These are phyloP conservation scores for Salix udensis DNA, from an alignment of 345 rosid species.

Conservation along the genomic window DNA sequence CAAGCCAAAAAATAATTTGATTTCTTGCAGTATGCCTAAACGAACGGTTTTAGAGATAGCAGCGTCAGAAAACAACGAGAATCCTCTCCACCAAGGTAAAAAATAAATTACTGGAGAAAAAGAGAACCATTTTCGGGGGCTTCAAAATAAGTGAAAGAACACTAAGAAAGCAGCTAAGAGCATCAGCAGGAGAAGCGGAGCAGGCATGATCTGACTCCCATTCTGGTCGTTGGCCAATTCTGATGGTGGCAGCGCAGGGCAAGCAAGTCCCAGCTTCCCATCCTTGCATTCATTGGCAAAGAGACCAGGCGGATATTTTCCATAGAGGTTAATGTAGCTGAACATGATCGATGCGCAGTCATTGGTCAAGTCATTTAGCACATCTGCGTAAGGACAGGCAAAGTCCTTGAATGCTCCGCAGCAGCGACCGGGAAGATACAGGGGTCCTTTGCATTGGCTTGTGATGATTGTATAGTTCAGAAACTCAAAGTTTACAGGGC, in stretches of 20 bases:
- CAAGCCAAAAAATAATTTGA: not conserved
- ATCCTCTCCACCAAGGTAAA: not conserved
- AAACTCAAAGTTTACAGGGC: slow-evolving; percentile 27
- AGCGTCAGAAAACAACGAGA: not conserved
- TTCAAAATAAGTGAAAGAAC: slow-evolving; percentile 15
- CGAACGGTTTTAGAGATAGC: not conserved
- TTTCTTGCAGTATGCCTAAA: not conserved
- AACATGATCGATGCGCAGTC: slow-evolving; percentile 31
- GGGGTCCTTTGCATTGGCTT: slow-evolving; percentile 26
- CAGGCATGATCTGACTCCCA: not conserved
- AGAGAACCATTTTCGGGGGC: slow-evolving; percentile 2
- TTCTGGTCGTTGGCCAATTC: not conserved
- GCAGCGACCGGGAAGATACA: slow-evolving; percentile 10
- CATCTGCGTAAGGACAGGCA: slow-evolving; percentile 19
- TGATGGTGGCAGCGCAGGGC: slow-evolving; percentile 21
- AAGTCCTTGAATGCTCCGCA: slow-evolving; percentile 21
- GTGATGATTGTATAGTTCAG: slow-evolving; percentile 27
- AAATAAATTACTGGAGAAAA: not conserved
- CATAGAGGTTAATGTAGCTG: slow-evolving; percentile 31
- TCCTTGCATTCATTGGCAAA: slow-evolving; percentile 17
- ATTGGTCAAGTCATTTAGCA: slow-evolving; percentile 19
- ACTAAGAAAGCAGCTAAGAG: not conserved
- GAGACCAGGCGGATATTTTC: slow-evolving; percentile 27
- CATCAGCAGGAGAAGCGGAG: slow-evolving; percentile 10
- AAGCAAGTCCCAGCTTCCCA: slow-evolving; percentile 21